Conservation (phyloP, 352 stramenopile species). For the Phytopythium vexans region DNA sequence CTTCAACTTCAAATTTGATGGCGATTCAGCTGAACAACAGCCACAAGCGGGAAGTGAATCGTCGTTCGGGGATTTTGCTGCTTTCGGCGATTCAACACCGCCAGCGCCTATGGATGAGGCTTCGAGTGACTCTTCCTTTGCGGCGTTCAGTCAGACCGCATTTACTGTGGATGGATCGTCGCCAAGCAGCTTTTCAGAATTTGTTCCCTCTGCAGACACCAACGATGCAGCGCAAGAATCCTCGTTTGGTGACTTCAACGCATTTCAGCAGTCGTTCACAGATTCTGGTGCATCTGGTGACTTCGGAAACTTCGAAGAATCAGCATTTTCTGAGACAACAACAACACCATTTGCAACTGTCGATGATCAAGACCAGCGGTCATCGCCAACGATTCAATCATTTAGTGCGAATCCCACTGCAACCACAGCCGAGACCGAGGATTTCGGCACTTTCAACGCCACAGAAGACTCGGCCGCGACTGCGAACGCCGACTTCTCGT, state of each 20-base stretch:
- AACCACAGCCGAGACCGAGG: no score
- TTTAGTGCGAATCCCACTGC: no score
- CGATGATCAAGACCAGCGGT: slow-evolving; percentile 85
- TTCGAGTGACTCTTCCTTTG: slow-evolving; percentile 8
- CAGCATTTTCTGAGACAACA: no score
- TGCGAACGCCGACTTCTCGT: no score
- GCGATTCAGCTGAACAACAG: neutral
- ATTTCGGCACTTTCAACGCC: no score
- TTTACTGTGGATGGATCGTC: neutral
- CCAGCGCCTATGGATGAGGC: neutral
- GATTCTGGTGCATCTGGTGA: no score
- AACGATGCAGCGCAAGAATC: neutral
- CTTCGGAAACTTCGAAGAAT: no score
- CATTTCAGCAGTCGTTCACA: slow-evolving; percentile 90
- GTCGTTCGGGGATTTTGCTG: slow-evolving; percentile 9
- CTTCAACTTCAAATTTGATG: slow-evolving; percentile 1
- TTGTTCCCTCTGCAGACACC: slow-evolving; percentile 3
- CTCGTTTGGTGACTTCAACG: neutral
- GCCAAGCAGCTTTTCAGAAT: slow-evolving; percentile 1
- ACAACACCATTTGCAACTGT: slow-evolving; percentile 58
- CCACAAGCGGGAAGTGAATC: neutral
- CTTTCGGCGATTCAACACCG: slow-evolving; percentile 1
- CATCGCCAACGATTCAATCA: no score
- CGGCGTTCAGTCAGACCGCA: slow-evolving; percentile 7
- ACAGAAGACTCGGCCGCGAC: no score